These are phyloP conservation scores for Candida maesae DNA, from an alignment of 805 yeast genomes.

Conservation along the genomic window DNA sequence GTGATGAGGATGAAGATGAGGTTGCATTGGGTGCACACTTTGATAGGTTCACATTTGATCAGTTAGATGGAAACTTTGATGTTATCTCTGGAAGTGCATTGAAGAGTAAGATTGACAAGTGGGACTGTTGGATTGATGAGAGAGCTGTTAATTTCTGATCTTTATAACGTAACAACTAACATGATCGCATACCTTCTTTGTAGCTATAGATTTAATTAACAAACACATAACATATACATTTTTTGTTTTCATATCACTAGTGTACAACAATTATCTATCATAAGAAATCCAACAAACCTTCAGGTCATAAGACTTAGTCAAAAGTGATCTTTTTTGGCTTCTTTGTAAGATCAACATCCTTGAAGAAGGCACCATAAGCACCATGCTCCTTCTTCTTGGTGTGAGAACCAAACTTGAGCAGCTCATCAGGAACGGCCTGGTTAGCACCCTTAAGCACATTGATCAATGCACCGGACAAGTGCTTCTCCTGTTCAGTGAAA, in stretches of 20 bases:
- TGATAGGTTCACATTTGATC: constrained; percentile 56
- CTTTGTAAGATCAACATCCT: constrained; percentile 81
- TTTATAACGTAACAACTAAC: too few relatives aligned
- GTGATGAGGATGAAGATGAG: constrained; percentile 37
- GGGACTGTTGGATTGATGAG: constrained; percentile 82
- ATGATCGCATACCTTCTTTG: too few relatives aligned
- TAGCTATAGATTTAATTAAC: too few relatives aligned
- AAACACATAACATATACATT: too few relatives aligned
- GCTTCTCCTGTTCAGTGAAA: constrained; percentile 96
- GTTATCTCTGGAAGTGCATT: constrained; percentile 70
- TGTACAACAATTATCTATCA: too few relatives aligned
- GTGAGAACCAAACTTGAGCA: constrained; percentile 94
- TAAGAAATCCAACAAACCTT: too few relatives aligned
- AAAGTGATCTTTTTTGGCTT: constrained; percentile 91
- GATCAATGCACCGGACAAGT: constrained; percentile 88
- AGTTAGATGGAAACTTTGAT: constrained; percentile 69
- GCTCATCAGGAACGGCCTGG: constrained; percentile 93
- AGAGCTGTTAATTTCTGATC: constrained; percentile 51
- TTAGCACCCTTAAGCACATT: constrained; percentile 91
- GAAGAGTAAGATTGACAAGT: constrained; percentile 47
- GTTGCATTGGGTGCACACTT: constrained; percentile 39
- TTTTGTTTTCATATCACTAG: too few relatives aligned
- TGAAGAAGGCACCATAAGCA: constrained; percentile 97
- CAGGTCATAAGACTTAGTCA: constrained; percentile 14
- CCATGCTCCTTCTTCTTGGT: constrained; percentile 97